Base-by-base conservation (phyloP, 23 red algal genomes). In the Chondrus crispus region DNA sequence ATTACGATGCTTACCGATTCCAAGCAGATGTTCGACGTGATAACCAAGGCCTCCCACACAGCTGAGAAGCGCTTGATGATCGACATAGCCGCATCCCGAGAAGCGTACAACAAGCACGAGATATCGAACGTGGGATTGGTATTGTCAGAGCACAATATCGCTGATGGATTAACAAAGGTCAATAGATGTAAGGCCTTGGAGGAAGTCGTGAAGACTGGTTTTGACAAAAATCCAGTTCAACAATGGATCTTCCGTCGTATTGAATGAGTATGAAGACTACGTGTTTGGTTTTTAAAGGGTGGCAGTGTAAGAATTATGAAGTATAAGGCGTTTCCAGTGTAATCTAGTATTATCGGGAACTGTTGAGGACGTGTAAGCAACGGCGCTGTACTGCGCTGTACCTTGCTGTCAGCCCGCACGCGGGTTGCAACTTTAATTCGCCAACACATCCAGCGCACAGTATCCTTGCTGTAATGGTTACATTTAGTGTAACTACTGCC, bases 161-260 rank as follows among this genome's bases (percentile, higher is more conserved):
- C 78, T 38, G 78, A 83, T 62, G 22, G 78, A 29, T 35, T 83
- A 28, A 52, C 78, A 28, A 83, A 83, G 78, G 71, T 76, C 38
- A 76, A 13, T 26, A 76, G 2, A 36, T 24, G 24, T 13, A 1
- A 22, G 22, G 37, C 26, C 24, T 38, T 76, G 26, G 13, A 14
- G n/a, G 26, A 76, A 2, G 10, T 47, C 33, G 0, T 76, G 71
- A 38, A 76, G 71, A 45, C 13, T 76, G 71, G 1, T 2, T 45
- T 76, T 38, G 37, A 45, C 71, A 0, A 1, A 39, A 26, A 1
- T 76, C 0, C 71, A 24, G 43, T 76, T 39, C 10, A 76, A 47
- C 1, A 76, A 12, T 76, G 71, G 71, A 76, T 76, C 12, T 26
- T 76, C 1, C 71, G 71, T n/a, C n/a, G n/a, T n/a, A n/a, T n/a